Conservation (phyloP, 805 yeast genomes). For the Ogataea kodamae region DNA sequence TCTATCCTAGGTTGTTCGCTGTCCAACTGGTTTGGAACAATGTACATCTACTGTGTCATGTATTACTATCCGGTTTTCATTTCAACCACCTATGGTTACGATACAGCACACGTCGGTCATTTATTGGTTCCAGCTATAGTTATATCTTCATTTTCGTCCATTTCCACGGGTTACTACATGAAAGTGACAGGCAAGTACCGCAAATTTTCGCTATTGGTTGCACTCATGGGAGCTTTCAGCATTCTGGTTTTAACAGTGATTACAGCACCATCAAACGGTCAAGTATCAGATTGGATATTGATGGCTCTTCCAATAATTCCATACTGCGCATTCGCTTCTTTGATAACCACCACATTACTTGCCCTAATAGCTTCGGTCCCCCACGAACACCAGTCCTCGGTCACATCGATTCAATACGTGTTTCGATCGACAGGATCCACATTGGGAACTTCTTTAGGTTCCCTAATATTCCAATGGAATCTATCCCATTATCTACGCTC, state of each 20-base stretch:
- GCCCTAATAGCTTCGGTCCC: conserved; percentile 75
- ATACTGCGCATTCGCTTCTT: conserved; percentile 52
- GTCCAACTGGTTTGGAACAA: conserved; percentile 57
- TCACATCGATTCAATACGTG: conserved; percentile 63
- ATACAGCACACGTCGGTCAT: conserved; percentile 56
- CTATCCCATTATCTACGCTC: conserved; percentile 31
- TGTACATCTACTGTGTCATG: conserved; percentile 44
- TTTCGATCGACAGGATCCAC: conserved; percentile 67
- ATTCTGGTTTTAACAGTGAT: conserved; percentile 22
- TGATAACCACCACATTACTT: conserved; percentile 62
- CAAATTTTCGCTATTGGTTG: conserved; percentile 41
- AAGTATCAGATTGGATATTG: conserved; percentile 35
- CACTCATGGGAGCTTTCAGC: conserved; percentile 45
- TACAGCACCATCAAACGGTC: conserved; percentile 22
- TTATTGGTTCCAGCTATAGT: conserved; percentile 60
- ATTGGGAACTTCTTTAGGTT: conserved; percentile 59
- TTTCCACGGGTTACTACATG: conserved; percentile 65
- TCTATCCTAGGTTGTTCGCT: conserved; percentile 63
- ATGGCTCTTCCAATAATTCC: conserved; percentile 45
- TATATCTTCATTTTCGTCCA: conserved; percentile 54
- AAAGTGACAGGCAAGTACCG: conserved; percentile 59
- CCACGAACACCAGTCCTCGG: conserved; percentile 58
- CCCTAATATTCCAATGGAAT: conserved; percentile 55
- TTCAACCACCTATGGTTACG: conserved; percentile 49
- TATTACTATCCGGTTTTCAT: conserved; percentile 63